A percentile compares a stretch with the other conserved stretches of the same genome.
Conservation (phyloP, 768 basidiomycete species). For the Clavaria fumosa region DNA sequence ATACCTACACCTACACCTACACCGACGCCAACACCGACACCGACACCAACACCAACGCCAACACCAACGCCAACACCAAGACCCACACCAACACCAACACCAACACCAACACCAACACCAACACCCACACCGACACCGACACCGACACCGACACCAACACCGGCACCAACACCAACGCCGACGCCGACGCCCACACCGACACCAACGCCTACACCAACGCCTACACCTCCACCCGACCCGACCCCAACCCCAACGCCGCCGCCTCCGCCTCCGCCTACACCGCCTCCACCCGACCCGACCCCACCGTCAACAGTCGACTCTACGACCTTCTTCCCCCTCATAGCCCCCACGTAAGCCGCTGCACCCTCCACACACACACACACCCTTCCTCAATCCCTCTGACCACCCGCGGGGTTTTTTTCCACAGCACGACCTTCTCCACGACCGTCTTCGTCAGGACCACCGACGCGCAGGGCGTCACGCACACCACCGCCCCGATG, state of each 20-base stretch:
- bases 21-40: too few relatives aligned
- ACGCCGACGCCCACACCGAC: too few relatives aligned
- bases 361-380: too few relatives aligned
- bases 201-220: slow-evolving; percentile 12
- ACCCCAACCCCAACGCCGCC: slow-evolving; percentile 9
- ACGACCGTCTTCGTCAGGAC: slow-evolving; percentile 42
- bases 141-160: too few relatives aligned
- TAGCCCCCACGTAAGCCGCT: slow-evolving; percentile 7
- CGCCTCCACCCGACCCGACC: slow-evolving; percentile 11
- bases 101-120: too few relatives aligned
- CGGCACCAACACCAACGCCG: too few relatives aligned
- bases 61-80: too few relatives aligned
- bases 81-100: too few relatives aligned
- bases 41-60: too few relatives aligned
- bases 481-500: slow-evolving; percentile 35
- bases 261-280: slow-evolving; percentile 12
- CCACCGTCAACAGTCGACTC: slow-evolving; percentile 13
- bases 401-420: too few relatives aligned
- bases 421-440: slow-evolving; percentile 34
- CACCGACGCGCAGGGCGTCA: slow-evolving; percentile 39
- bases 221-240: slow-evolving; percentile 11
- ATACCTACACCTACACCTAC: too few relatives aligned
- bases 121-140: too few relatives aligned
- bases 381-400: slow-evolving; percentile 10
- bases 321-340: neutral